These are phyloP conservation scores for Pilatotrama ljubarskyi DNA, from an alignment of 768 basidiomycete genomes.

Conservation along the genomic window DNA sequence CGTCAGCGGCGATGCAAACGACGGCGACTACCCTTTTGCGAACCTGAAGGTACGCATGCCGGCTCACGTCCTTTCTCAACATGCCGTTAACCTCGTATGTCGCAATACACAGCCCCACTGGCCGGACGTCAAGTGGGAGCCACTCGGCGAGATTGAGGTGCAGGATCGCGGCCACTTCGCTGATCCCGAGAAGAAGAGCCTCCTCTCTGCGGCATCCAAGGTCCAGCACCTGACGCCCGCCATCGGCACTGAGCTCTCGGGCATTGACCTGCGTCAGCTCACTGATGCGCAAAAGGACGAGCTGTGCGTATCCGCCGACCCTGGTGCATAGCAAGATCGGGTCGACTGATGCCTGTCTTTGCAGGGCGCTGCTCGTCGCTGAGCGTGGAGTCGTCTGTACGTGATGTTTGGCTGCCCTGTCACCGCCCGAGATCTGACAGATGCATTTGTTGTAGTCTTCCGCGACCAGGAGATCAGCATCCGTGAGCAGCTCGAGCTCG, in stretches of 20 bases:
- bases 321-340: neutral
- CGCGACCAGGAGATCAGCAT: conserved; percentile 72
- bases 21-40: conserved; percentile 53
- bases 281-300: conserved; percentile 74
- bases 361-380: conserved; percentile 68
- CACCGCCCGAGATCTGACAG: neutral
- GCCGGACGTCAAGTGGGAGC: conserved; percentile 64
- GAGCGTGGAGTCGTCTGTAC: conserved; percentile 77
- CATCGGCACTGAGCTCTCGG: conserved; percentile 74
- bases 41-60: conserved; percentile 54
- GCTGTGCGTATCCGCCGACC: conserved; percentile 46
- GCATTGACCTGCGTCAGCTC: conserved; percentile 72
- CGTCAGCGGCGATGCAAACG: conserved; percentile 46
- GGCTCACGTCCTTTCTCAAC: neutral
- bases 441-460: conserved; percentile 50
- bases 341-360: conserved; percentile 8
- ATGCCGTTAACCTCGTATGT: neutral
- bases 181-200: conserved; percentile 64
- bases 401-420: conserved; percentile 26
- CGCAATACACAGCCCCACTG: conserved; percentile 53
- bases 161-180: conserved; percentile 68
- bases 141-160: conserved; percentile 57
- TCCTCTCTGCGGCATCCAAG: conserved; percentile 65
- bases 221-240: conserved; percentile 67
- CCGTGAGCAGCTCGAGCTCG: conserved; percentile 70